Percentiles rank a stretch among this genome's conserved stretches.
Evolutionary conservation across 257 asterid genomes (phyloP).

Genomic region (Gentiana macrophylla): DNA sequence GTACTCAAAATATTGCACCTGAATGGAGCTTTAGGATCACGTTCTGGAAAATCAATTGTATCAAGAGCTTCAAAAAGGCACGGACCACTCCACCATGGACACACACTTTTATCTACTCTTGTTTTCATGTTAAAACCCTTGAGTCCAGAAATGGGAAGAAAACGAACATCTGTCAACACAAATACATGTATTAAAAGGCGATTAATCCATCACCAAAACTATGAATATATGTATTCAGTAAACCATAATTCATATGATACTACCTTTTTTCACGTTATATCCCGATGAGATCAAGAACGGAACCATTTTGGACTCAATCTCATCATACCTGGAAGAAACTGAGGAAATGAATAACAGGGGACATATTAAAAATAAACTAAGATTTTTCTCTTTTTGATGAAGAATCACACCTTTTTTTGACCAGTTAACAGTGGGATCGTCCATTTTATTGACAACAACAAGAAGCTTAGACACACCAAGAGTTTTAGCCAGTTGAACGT

Average conservation of each 20-base stretch:
- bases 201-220: neutral
- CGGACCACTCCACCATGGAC: constrained; percentile 87
- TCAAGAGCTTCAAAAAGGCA: constrained; percentile 95
- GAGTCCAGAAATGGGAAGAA: constrained; percentile 93
- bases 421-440: constrained; percentile 95
- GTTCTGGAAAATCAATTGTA: constrained; percentile 57
- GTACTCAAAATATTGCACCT: constrained; percentile 31
- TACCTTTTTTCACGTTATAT: constrained; percentile 93
- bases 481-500: constrained; percentile 95
- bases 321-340: constrained; percentile 65
- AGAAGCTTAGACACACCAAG: constrained; percentile 86
- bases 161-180: constrained; percentile 59
- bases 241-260: no score
- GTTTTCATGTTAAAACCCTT: constrained; percentile 67
- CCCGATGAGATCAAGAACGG: constrained; percentile 69
- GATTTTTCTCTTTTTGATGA: neutral
- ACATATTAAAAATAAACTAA: neutral
- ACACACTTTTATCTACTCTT: constrained; percentile 42
- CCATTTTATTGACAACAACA: constrained; percentile 96
- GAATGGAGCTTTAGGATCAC: constrained; percentile 89
- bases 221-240: neutral
- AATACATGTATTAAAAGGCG: constrained; percentile 6
- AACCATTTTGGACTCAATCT: constrained; percentile 76
- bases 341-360: neutral
- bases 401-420: constrained; percentile 66